A percentile compares a stretch with the other conserved stretches of the same genome.
Conservation (phyloP, 208 protist genomes). For the Leishmania martiniquensis region DNA sequence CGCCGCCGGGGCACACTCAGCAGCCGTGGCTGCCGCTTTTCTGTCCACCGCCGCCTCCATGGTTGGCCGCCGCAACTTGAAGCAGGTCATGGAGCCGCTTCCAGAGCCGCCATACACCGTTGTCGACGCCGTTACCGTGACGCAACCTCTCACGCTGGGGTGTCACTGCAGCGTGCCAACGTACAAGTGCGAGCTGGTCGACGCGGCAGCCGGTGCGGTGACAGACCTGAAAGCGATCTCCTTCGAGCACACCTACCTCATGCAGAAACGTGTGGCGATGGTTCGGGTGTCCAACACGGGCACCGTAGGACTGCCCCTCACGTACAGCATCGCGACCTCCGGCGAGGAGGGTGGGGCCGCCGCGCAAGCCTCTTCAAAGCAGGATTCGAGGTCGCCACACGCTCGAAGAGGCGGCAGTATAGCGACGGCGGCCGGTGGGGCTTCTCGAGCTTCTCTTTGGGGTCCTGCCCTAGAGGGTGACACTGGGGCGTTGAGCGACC, state of each 20-base stretch:
- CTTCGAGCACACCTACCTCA: conserved; percentile 95
- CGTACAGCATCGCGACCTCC: conserved; percentile 21
- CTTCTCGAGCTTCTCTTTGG: neutral
- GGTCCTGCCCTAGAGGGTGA: neutral
- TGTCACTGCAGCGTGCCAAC: conserved; percentile 73
- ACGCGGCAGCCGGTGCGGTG: neutral
- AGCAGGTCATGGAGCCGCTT: conserved; percentile 75
- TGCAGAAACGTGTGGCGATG: conserved; percentile 81
- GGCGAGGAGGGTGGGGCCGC: neutral
- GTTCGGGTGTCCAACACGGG: conserved; percentile 93
- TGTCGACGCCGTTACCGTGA: conserved; percentile 35
- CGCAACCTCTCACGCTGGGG: conserved; percentile 64
- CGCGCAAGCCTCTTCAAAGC: neutral
- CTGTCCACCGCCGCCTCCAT: conserved; percentile 23
- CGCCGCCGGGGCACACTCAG: conserved; percentile 10
- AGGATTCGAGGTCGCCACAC: neutral
- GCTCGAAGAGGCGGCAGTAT: neutral
- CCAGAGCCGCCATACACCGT: conserved; percentile 67
- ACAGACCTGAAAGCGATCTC: conserved; percentile 40
- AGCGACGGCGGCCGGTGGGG: no score
- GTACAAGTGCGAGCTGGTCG: conserved; percentile 44
- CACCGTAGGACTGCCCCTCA: conserved; percentile 76
- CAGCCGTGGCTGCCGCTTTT: conserved; percentile 19
- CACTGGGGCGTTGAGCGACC: conserved; percentile 6
- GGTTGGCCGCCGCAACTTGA: conserved; percentile 60